A percentile compares a stretch with the other conserved stretches of the same genome.
Conservation (phyloP, 805 yeast genomes). For the Zygotorulaspora chibaensis region DNA sequence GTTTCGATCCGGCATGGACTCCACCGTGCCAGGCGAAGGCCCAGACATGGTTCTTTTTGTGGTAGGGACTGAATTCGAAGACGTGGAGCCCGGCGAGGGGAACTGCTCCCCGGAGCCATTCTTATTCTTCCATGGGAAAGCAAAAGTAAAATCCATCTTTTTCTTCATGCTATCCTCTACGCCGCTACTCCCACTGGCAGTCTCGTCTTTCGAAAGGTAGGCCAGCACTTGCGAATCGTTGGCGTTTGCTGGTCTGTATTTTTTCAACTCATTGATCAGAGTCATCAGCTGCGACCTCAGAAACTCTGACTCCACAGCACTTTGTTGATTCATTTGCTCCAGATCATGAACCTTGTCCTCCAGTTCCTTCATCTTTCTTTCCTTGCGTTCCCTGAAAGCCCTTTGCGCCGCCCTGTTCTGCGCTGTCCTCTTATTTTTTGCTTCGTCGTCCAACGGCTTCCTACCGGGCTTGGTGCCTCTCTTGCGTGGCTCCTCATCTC, state of each 20-base stretch:
- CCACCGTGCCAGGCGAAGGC: constrained; percentile 1
- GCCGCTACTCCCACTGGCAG: constrained; percentile 1
- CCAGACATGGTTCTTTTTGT: not conserved
- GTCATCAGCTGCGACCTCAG: constrained; percentile 71
- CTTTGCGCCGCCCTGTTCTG: constrained; percentile 98
- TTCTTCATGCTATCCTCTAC: constrained; percentile 17
- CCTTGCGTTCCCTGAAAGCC: constrained; percentile 93
- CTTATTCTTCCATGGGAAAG: constrained; percentile 47
- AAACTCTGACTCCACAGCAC: constrained; percentile 66
- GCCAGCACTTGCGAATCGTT: constrained; percentile 26
- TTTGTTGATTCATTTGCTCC: constrained; percentile 67
- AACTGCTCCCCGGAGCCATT: constrained; percentile 6
- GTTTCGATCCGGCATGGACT: constrained; percentile 2
- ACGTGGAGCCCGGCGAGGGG: constrained; percentile 16
- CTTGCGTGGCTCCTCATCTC: constrained; percentile 14
- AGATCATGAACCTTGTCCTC: constrained; percentile 71
- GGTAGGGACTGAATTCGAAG: constrained; percentile 10
- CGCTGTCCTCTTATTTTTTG: constrained; percentile 86
- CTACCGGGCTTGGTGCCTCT: constrained; percentile 64
- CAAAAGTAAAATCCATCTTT: constrained; percentile 42
- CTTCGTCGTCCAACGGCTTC: constrained; percentile 72
- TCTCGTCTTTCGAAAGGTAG: constrained; percentile 18
- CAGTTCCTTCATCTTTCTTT: constrained; percentile 75
- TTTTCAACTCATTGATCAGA: constrained; percentile 64
- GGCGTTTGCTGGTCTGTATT: constrained; percentile 44